A percentile compares a stretch with the other conserved stretches of the same genome.
These are phyloP conservation scores for Massariosphaeria phaeospora DNA, from an alignment of 495 filamentous ascomycete species.

Conservation along the genomic window DNA sequence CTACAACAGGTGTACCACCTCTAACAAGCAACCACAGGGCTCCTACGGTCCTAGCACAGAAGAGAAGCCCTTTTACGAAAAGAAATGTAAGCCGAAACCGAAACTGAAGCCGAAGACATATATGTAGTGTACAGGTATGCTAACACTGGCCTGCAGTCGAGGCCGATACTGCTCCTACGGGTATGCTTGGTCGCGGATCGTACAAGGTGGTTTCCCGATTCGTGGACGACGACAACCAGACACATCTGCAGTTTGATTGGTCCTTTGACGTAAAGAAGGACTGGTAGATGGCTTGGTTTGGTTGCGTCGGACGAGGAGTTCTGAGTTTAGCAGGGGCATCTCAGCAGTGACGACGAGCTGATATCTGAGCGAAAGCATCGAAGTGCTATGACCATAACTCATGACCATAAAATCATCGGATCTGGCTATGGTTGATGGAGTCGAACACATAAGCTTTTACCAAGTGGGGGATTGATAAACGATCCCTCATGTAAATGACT, in stretches of 20 bases:
- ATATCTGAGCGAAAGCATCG: no score
- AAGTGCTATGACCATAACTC: no score
- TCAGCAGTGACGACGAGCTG: background rate
- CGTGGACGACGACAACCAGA: constrained; percentile 84
- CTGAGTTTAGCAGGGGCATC: no score
- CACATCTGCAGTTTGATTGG: constrained; percentile 87
- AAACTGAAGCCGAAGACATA: background rate
- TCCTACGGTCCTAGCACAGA: constrained; percentile 87
- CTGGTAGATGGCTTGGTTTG: constrained; percentile 52
- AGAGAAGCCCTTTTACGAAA: constrained; percentile 74
- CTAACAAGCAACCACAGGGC: constrained; percentile 48
- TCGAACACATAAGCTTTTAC: no score
- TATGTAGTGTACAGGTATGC: background rate
- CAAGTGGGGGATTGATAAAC: no score
- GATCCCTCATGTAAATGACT: no score
- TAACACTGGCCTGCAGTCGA: constrained; percentile 55
- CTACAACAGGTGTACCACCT: background rate
- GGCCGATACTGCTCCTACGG: constrained; percentile 81
- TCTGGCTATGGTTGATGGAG: no score
- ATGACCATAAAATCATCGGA: no score
- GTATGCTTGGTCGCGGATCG: constrained; percentile 78
- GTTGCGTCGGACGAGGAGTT: background rate
- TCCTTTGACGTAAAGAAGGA: constrained; percentile 91
- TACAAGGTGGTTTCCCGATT: constrained; percentile 85
- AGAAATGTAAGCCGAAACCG: constrained; percentile 69